phyloP scores from a whole-genome alignment of 495 filamentous ascomycete species.

The Penicillium arizonense region DNA sequence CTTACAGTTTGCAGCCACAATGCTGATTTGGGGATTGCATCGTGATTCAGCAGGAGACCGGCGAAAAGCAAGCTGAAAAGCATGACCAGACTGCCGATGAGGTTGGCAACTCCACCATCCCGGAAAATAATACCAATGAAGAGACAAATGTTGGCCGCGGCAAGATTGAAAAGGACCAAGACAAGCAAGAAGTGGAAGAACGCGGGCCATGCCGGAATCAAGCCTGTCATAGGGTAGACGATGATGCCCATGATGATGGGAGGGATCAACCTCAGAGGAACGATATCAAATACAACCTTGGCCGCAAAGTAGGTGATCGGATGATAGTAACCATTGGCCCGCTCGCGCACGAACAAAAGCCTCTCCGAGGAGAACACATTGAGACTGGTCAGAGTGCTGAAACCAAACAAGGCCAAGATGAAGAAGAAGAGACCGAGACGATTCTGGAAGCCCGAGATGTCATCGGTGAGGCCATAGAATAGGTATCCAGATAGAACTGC shows the following conservation, averaged over 20 bases:
- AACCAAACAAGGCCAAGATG: slow-evolving; percentile 90
- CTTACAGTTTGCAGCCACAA: slow-evolving; percentile 84
- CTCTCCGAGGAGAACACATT: slow-evolving; percentile 93
- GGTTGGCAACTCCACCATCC: slow-evolving; percentile 87
- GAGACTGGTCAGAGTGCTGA: slow-evolving; percentile 89
- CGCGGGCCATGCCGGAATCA: slow-evolving; percentile 76
- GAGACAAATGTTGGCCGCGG: slow-evolving; percentile 86
- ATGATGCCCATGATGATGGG: slow-evolving; percentile 97
- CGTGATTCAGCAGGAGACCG: slow-evolving; percentile 87
- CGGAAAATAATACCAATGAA: slow-evolving; percentile 97
- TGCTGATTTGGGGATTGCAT: slow-evolving; percentile 80
- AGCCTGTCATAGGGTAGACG: slow-evolving; percentile 97
- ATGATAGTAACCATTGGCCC: slow-evolving; percentile 97
- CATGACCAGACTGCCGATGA: slow-evolving; percentile 96
- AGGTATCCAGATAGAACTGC: slow-evolving; percentile 92
- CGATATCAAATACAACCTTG: slow-evolving; percentile 93
- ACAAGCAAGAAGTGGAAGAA: slow-evolving; percentile 92
- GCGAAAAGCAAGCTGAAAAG: slow-evolving; percentile 95
- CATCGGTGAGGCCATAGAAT: slow-evolving; percentile 93
- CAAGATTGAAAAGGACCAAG: slow-evolving; percentile 92
- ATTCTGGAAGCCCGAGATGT: slow-evolving; percentile 98
- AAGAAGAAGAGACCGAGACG: slow-evolving; percentile 99
- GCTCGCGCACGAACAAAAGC: slow-evolving; percentile 87
- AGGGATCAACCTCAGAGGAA: slow-evolving; percentile 89
- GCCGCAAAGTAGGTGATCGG: slow-evolving; percentile 94